These are phyloP conservation scores for Apiospora pterosperma DNA, from an alignment of 2,329 filamentous ascomycete genomes.

Conservation along the genomic window DNA sequence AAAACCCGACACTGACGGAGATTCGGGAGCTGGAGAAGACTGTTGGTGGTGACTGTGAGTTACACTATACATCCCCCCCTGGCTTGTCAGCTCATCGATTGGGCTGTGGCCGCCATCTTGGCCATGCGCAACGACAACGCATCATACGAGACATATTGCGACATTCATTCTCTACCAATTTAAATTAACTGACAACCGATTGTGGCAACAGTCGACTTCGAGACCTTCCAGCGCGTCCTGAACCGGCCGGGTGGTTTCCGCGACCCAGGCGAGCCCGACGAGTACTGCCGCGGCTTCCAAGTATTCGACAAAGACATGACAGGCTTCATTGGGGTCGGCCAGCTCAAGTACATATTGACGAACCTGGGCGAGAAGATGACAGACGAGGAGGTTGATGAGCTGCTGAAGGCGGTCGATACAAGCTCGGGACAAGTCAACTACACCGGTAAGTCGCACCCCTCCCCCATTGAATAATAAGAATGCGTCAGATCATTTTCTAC, in stretches of 20 bases:
- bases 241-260: conserved; percentile 98
- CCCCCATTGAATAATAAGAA: not conserved
- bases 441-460: conserved; percentile 59
- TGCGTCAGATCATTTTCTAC: not conserved
- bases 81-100: not conserved
- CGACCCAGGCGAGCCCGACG: conserved; percentile 94
- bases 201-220: conserved; percentile 77
- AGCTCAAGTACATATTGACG: conserved; percentile 96
- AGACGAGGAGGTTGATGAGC: conserved; percentile 96
- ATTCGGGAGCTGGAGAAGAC: conserved; percentile 89
- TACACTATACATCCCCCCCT: not conserved
- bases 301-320: conserved; percentile 99
- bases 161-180: not conserved
- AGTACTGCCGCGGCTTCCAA: conserved; percentile 98
- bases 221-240: conserved; percentile 92
- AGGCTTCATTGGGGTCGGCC: conserved; percentile 94
- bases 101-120: not conserved
- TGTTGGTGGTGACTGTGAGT: conserved; percentile 87
- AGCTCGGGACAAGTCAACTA: conserved; percentile 98
- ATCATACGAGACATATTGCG: not conserved
- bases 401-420: conserved; percentile 96
- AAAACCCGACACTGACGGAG: conserved; percentile 94
- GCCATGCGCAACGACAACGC: not conserved
- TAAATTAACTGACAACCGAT: conserved; percentile 10
- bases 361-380: conserved; percentile 99